A percentile compares a stretch with the other conserved stretches of the same genome.
Conservation (phyloP, 805 yeast genomes). For the Barnettozyma populi region DNA sequence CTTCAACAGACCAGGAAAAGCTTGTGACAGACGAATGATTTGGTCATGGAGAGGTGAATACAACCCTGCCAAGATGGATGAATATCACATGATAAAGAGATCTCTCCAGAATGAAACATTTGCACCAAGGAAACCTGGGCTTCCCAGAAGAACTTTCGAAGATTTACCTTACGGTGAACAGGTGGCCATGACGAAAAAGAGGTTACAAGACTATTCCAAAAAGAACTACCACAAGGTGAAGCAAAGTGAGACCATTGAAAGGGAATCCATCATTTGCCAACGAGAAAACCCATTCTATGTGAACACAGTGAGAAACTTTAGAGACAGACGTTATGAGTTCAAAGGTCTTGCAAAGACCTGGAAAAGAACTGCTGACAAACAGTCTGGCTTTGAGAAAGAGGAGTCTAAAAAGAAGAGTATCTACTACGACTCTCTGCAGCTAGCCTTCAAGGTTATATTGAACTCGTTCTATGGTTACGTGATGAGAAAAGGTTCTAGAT, state of each 20-base stretch:
- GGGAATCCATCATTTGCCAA: constrained; percentile 95
- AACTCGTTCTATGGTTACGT: constrained; percentile 98
- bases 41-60: constrained; percentile 99
- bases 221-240: constrained; percentile 81
- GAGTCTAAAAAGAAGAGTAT: constrained; percentile 94
- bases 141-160: constrained; percentile 61
- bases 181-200: constrained; percentile 64
- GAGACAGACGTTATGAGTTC: constrained; percentile 95
- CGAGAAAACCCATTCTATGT: constrained; percentile 97
- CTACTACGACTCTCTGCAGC: constrained; percentile 87
- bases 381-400: constrained; percentile 56
- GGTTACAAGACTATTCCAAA: constrained; percentile 77
- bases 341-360: constrained; percentile 90
- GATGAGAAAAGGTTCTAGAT: constrained; percentile 97
- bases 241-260: constrained; percentile 74
- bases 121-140: constrained; percentile 53
- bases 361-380: constrained; percentile 71
- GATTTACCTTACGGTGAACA: constrained; percentile 76
- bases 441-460: constrained; percentile 94
- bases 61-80: constrained; percentile 85
- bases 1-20: constrained; percentile 90
- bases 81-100: constrained; percentile 83
- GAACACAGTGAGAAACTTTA: constrained; percentile 85
- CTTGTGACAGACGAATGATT: constrained; percentile 82
- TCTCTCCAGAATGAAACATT: constrained; percentile 76